Evolutionary conservation across 148 eudicot genomes (phyloP).

Genomic region (Heliamphora exappendiculata): DNA sequence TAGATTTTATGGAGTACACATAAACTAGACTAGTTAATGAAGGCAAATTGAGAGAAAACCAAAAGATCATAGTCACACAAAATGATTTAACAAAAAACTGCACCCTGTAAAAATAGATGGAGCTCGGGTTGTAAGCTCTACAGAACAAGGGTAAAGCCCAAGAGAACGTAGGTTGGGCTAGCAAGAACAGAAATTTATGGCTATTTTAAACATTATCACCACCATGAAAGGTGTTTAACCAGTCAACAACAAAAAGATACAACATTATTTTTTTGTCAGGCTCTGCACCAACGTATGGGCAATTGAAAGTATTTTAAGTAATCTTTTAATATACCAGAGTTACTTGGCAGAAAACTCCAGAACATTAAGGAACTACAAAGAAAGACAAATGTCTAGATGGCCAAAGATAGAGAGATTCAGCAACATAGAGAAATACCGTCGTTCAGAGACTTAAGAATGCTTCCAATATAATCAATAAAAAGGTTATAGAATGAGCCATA

Average conservation of each 20-base stretch:
- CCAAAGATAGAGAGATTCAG: not conserved
- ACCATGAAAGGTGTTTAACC: not conserved
- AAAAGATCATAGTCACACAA: slow-evolving; percentile 4
- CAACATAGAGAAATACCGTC: not conserved
- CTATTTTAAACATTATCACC: not conserved
- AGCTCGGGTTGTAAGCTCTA: not conserved
- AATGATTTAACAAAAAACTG: not conserved
- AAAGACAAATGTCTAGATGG: not conserved
- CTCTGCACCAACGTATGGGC: not conserved
- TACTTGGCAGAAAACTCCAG: not conserved
- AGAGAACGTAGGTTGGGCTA: not conserved
- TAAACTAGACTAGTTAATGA: not conserved
- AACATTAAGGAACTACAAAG: not conserved
- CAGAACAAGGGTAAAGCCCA: not conserved
- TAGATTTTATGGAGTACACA: not conserved
- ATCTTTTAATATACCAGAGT: not conserved
- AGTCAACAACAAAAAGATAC: not conserved
- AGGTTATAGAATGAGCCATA: not conserved
- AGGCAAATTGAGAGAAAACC: not conserved
- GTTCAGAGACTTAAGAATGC: not conserved
- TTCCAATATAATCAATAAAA: not conserved
- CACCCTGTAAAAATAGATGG: not conserved
- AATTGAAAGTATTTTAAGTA: not conserved
- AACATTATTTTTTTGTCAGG: not conserved
- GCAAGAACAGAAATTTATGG: not conserved